Evolutionary conservation across 2,329 filamentous ascomycete species (phyloP).

Genomic region (Fusarium sp.): DNA sequence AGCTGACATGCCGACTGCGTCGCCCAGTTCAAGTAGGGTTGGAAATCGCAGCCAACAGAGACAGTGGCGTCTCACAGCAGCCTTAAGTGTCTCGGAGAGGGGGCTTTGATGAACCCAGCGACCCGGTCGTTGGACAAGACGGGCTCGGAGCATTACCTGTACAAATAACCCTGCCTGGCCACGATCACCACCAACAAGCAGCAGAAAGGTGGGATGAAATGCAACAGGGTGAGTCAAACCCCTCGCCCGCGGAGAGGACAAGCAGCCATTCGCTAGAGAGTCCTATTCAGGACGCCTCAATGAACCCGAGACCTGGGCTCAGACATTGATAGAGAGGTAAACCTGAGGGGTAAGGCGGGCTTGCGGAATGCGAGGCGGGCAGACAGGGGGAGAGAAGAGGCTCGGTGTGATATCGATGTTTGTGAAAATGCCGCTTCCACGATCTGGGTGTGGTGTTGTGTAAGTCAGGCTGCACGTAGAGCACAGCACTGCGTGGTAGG

Average conservation of each 20-base stretch:
- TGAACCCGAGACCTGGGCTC: conserved; percentile 1
- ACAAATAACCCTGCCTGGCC: neutral
- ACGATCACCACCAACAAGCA: neutral
- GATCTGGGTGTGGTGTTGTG: neutral
- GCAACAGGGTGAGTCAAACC: neutral
- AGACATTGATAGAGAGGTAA: conserved; percentile 13
- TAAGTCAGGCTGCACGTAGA: conserved; percentile 14
- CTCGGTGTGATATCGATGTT: neutral
- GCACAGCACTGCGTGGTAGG: neutral
- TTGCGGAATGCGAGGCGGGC: conserved; percentile 16
- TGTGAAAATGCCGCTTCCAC: neutral
- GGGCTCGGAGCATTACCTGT: neutral
- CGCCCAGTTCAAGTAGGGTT: neutral
- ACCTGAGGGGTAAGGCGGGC: neutral
- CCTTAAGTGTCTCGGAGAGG: conserved; percentile 20
- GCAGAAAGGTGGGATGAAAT: neutral
- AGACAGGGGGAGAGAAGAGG: neutral
- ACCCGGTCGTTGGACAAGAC: conserved; percentile 24
- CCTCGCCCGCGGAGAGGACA: neutral
- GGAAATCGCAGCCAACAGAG: neutral
- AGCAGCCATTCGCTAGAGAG: neutral
- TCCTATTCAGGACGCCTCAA: conserved; percentile 3
- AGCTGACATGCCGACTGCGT: conserved; percentile 1
- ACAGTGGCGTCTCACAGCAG: conserved; percentile 9
- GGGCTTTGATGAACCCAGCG: conserved; percentile 16